phyloP scores from a whole-genome alignment of 2,329 filamentous ascomycete genomes.

The Monilinia polystroma region DNA sequence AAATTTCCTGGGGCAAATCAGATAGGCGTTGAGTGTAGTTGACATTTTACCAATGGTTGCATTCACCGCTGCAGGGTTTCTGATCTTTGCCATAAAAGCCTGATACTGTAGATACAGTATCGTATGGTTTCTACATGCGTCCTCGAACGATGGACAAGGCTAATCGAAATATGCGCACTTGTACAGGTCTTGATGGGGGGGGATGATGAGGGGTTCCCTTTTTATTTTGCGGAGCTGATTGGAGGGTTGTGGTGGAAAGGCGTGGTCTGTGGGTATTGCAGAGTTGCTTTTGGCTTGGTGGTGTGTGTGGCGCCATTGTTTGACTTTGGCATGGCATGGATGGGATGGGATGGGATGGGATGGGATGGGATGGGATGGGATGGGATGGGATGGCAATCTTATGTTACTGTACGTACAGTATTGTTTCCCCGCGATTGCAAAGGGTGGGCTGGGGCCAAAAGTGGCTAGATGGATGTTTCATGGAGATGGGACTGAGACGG shows the following conservation, averaged over 20 bases:
- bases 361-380: neutral
- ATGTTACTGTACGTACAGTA: too few relatives aligned
- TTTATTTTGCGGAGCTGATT: neutral
- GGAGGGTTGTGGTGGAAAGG: too few relatives aligned
- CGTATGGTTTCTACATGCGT: slow-evolving; percentile 6
- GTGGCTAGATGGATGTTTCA: neutral
- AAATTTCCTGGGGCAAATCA: slow-evolving; percentile 7
- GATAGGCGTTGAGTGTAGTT: neutral
- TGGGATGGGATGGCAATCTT: too few relatives aligned
- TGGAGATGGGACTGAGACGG: neutral
- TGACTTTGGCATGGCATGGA: neutral
- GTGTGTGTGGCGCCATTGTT: neutral
- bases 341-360: neutral
- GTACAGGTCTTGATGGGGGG: neutral
- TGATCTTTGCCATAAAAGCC: slow-evolving; percentile 7
- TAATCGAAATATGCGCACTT: neutral
- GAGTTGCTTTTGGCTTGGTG: slow-evolving; percentile 4
- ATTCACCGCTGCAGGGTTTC: neutral
- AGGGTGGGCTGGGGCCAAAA: too few relatives aligned
- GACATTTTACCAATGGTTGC: slow-evolving; percentile 5
- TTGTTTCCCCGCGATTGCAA: slow-evolving; percentile 4
- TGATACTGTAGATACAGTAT: neutral
- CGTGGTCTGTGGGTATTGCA: slow-evolving; percentile 1
- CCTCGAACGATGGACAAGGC: neutral
- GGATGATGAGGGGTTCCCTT: neutral